Evolutionary conservation across 108 stramenopile genomes (phyloP).

Genomic region (Bacterosira constricta): DNA sequence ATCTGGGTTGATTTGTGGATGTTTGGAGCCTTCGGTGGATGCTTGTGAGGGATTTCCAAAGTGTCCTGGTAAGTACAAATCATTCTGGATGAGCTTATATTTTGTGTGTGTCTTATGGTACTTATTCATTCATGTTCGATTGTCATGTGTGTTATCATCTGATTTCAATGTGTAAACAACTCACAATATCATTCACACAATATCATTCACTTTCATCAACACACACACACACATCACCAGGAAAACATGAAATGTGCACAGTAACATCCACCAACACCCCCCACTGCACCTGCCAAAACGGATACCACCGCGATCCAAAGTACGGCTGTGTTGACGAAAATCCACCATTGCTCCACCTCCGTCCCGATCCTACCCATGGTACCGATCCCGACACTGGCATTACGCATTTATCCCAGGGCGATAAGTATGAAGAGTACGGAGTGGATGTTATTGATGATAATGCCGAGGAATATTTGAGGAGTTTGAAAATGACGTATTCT

Average conservation of each 20-base stretch:
- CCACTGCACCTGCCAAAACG: slow-evolving; percentile 77
- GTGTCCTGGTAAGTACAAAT: slow-evolving; percentile 71
- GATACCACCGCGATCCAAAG: slow-evolving; percentile 54
- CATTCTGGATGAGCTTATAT: too few relatives aligned
- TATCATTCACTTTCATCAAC: neutral
- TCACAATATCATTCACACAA: neutral
- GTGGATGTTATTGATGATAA: slow-evolving; percentile 89
- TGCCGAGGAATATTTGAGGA: slow-evolving; percentile 84
- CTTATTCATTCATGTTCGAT: too few relatives aligned
- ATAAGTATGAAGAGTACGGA: slow-evolving; percentile 83
- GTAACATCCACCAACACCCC: slow-evolving; percentile 58
- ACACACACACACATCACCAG: slow-evolving; percentile 9
- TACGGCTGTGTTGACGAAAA: slow-evolving; percentile 91
- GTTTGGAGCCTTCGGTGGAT: slow-evolving; percentile 77
- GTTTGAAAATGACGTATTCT: slow-evolving; percentile 85
- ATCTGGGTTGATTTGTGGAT: slow-evolving; percentile 78
- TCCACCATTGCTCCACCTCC: slow-evolving; percentile 54
- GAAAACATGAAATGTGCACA: slow-evolving; percentile 72
- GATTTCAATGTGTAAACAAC: neutral
- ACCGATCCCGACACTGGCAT: slow-evolving; percentile 43
- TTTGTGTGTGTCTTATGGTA: too few relatives aligned
- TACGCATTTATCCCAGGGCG: slow-evolving; percentile 78
- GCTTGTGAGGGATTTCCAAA: slow-evolving; percentile 84
- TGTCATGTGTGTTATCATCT: too few relatives aligned
- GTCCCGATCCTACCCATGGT: slow-evolving; percentile 23